Evolutionary conservation across 2,329 filamentous ascomycete genomes (phyloP).

Genomic region (Gliomastix tumulicola): DNA sequence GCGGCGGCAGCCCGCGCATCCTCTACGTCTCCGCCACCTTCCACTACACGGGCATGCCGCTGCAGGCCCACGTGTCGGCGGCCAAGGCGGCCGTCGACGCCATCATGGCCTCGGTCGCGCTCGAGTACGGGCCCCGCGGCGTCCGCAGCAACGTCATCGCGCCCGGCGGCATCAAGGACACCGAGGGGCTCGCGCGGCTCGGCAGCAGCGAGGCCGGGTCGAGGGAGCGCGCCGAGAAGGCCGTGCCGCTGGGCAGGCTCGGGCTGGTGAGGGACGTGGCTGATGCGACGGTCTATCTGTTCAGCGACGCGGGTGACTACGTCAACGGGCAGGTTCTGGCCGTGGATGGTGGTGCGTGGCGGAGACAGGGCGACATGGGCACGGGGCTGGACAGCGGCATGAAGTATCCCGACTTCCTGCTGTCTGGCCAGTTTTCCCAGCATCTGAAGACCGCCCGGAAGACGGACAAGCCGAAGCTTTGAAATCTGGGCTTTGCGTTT

Average conservation of each 20-base stretch:
- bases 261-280: conserved; percentile 83
- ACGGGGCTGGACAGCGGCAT: conserved; percentile 40
- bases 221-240: conserved; percentile 23
- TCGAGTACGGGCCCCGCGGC: conserved; percentile 86
- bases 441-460: conserved; percentile 24
- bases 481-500: conserved; percentile 12
- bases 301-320: conserved; percentile 79
- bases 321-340: conserved; percentile 79
- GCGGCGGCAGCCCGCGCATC: conserved; percentile 73
- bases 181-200: conserved; percentile 70
- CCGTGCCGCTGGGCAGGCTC: conserved; percentile 67
- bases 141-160: conserved; percentile 84
- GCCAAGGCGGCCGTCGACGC: conserved; percentile 91
- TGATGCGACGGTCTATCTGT: conserved; percentile 84
- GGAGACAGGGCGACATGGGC: conserved; percentile 35
- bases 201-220: conserved; percentile 29
- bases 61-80: conserved; percentile 85
- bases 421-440: conserved; percentile 23
- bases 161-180: conserved; percentile 78
- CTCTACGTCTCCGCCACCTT: conserved; percentile 87
- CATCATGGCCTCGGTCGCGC: conserved; percentile 68
- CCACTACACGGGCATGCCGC: conserved; percentile 78
- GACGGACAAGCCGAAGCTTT: conserved; percentile 31
- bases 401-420: conserved; percentile 45
- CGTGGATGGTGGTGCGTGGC: conserved; percentile 58